Base-by-base conservation (phyloP, 495 filamentous ascomycete species). In the Chaetomium tenue region DNA sequence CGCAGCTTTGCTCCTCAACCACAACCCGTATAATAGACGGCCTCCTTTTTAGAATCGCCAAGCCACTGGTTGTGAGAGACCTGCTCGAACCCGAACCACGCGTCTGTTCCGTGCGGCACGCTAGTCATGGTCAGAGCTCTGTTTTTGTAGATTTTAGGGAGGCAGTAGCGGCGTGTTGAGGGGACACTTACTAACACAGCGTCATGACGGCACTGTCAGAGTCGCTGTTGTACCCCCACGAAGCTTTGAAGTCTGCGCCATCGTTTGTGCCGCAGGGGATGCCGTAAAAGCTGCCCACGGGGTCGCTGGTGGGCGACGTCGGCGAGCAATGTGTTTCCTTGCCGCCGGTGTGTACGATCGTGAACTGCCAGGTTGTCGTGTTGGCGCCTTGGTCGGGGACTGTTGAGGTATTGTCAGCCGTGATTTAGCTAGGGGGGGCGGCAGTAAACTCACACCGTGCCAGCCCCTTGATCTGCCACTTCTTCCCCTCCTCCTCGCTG, bases 131-230 rank as follows among this genome's bases (percentile, higher is more conserved):
- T 55, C 16, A 44, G 16, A 0, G 11, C 9, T 25, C 12, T 22
- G 7, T 20, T 37, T 7, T 11, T 1, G 2, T 30, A 30, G 28
- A 30, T 30, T 20, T n/a, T n/a, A n/a, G n/a, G n/a, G n/a, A n/a
- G n/a, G 2, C 26, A n/a, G 13, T 4, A 5, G 9, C 12, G 25
- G 7, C 47, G 5, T 0, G 18, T 9, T 9, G 25, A 20, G 26
- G 11, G 5, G 23, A 40, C 0, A 65, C 69, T 65, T 39, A 71
- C 69, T 60, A 28, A 58, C 70, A 72, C 30, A 70, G 54, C 18
- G 70, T 72, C 66, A 72, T 69, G 55, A 72, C 68, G 5, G 64
- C 70, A 15, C 66, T 60, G 42, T 70, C 70, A 2, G 40, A 55
- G 2, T 58, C 61, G 1, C 22, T 15, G 4, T 65, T 70, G 40